Evolutionary conservation across 257 asterid species (phyloP), one percentile per base, ranked within the genome.

Genomic region (Coffea canephora): DNA sequence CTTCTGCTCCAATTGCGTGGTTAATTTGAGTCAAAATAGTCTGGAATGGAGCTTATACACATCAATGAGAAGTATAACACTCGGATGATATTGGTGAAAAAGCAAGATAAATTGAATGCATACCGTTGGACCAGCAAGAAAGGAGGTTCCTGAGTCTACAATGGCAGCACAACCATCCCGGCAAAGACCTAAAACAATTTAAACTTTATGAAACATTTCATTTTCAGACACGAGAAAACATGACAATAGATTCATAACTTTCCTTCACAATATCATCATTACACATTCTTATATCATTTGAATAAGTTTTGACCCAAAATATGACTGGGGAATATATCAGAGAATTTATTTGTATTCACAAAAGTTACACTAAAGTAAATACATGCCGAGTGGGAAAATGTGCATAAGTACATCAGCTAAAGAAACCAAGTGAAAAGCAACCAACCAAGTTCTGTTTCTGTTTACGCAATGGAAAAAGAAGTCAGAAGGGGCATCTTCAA

Each of bases 71-170:
- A 75, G 66, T 74, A 61, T 68, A 54, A 65, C 57, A 31, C 59
- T 5, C 64, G 7, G 46, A 45, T 3, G 4, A 6, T 45, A 3
- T 3, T 1, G n/a, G 4, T 2, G 8, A 77, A 43, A 77, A n/a
- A 16, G 39, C 12, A 65, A 49, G 49, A 76, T 25, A 27, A 48
- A 6, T 34, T 25, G 77, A 48, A 27, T 23, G 27, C 68, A 78
- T 79, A 86, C 89, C 7, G 86, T 86, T 74, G 89, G 89, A 82
- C 87, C 89, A 79, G 89, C 83, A 73, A 86, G 71, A 54, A 86
- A 83, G 12, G 89, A 79, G 79, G 87, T 82, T 54, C 89, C 89
- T 3, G 89, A 75, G 79, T 86, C 89, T 72, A 86, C 89, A 52
- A 86, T 79, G 45, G 89, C 89, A 67, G 83, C 80, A 77, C 89